Evolutionary conservation across 1,139 yeast species (phyloP), one percentile per base, ranked within the genome.

Genomic region (Suhomyces panamericanus): DNA sequence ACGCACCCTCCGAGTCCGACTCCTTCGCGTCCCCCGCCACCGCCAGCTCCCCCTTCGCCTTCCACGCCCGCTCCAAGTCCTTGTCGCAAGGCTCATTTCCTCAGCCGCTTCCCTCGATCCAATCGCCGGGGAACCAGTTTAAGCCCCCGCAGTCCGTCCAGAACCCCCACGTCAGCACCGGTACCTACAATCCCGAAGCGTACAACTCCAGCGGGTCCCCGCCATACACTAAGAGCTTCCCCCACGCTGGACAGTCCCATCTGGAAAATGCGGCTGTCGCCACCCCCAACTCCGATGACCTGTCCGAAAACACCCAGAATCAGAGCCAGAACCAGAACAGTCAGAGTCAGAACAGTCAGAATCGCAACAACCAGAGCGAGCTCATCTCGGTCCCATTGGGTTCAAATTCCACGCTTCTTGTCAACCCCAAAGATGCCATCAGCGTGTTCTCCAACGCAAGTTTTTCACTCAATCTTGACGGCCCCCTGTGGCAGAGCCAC

Each of bases 401-500:
- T 4, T 69, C 75, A 28, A 66, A 67, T 49, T 66, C 74, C 2
- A 59, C 62, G 2, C 60, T 74, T 26, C 66, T 63, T 42, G 61
- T 74, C 22, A 61, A 66, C 42, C 68, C 73, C 2, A 54, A 62
- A 34, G 78, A 74, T 52, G 54, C 65, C 9, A 64, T 74, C 46
- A 60, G 60, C 17, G 57, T 66, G 1, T 71, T 71, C 48, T 50
- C 67, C n/a, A 62, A 66, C 49, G 75, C 78, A 2, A 65, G 69
- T 43, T 62, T 55, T 48, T 64, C 77, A 0, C 53, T 73, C 20
- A 59, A 62, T 44, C 59, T 69, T 6, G 77, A 73, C 42, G 78
- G 78, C 2, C 62, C 66, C 1, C 52, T 54, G 34, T 65, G 75
- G 66, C 77, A 72, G 48, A 67, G 64, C 36, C 76, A 72, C 43